Evolutionary conservation across 2,329 filamentous ascomycete genomes (phyloP), one percentile per base, ranked within the genome.

Genomic region (Sclerotiophoma versabilis): DNA sequence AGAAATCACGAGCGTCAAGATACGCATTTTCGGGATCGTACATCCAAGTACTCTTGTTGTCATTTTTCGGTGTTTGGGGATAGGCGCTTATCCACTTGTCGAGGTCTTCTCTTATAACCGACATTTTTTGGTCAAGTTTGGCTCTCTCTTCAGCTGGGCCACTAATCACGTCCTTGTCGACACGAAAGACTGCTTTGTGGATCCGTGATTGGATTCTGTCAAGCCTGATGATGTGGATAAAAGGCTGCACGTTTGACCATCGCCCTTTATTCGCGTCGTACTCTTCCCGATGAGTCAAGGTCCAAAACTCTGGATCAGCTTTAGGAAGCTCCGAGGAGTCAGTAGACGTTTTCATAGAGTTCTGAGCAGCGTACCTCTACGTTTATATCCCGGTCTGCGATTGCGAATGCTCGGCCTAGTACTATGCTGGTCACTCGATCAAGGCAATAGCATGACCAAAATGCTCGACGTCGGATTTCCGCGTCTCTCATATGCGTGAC

Each of bases 401-500:
- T 69, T 9, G 66, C 66, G 39, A 69, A 68, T 12, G 65, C 57
- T 33, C 65, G 39, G 1, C 66, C 66, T 22, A 69, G 58, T 4
- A 69, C 60, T 12, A 65, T 62, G 27, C 65, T 68, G 12, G 65
- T 68, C 36, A 65, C 43, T 20, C 66, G 56, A 39, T 69, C 66
- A 5, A 69, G 49, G 38, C 63, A 68, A 27, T 69, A 69, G 29
- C 66, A 69, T 9, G 63, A 62, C 65, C 66, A 69, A 22, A 69
- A 69, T 0, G 60, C 59, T 10, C 66, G 63, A 20, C 63, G 54
- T 19, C 66, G 59, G 7, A 69, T 59, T 26, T 69, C 66, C 4
- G 65, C 51, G 37, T 69, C 65, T 17, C 63, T 54, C 19, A 47
- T 45, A 8, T 63, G 47, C 4, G 55, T 38, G 10, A 39, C 23